These are phyloP conservation scores for Naganishia antarctica DNA, from an alignment of 768 basidiomycete genomes.

Conservation along the genomic window DNA sequence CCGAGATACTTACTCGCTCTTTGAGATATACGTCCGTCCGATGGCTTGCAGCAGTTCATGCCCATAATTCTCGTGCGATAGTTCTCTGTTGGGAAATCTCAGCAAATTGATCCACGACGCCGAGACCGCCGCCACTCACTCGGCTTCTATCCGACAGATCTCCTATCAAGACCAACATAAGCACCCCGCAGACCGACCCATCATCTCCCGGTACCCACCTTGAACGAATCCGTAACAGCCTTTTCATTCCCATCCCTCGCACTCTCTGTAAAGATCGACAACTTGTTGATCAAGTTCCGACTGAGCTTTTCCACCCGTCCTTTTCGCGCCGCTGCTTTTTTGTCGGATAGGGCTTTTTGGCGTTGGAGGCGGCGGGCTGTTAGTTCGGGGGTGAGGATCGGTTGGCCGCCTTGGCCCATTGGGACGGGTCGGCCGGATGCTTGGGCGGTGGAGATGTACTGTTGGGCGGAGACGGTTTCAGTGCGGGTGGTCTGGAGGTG, in stretches of 20 bases:
- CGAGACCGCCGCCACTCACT: slow-evolving; percentile 23
- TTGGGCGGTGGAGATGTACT: slow-evolving; percentile 7
- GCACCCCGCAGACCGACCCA: slow-evolving; percentile 25
- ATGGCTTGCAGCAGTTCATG: slow-evolving; percentile 48
- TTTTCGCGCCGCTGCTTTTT: slow-evolving; percentile 40
- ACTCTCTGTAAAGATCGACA: slow-evolving; percentile 47
- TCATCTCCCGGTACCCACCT: slow-evolving; percentile 14
- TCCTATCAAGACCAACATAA: slow-evolving; percentile 29
- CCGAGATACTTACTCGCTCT: slow-evolving; percentile 38
- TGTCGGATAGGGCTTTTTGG: slow-evolving; percentile 36
- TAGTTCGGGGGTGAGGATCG: slow-evolving; percentile 43
- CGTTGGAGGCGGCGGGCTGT: slow-evolving; percentile 38
- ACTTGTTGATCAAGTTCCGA: slow-evolving; percentile 43
- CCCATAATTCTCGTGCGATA: slow-evolving; percentile 49
- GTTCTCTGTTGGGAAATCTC: slow-evolving; percentile 31
- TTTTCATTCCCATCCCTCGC: slow-evolving; percentile 42
- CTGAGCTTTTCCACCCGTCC: slow-evolving; percentile 47
- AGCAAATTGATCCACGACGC: slow-evolving; percentile 10
- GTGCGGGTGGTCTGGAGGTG: neutral
- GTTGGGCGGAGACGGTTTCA: too few relatives aligned
- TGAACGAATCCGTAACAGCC: slow-evolving; percentile 45
- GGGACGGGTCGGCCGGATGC: slow-evolving; percentile 26
- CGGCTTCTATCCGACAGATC: slow-evolving; percentile 47
- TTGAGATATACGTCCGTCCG: slow-evolving; percentile 46
- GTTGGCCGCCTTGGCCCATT: slow-evolving; percentile 39